These are phyloP conservation scores for Nissolia schottii DNA, from an alignment of 306 rosid species.

Conservation along the genomic window DNA sequence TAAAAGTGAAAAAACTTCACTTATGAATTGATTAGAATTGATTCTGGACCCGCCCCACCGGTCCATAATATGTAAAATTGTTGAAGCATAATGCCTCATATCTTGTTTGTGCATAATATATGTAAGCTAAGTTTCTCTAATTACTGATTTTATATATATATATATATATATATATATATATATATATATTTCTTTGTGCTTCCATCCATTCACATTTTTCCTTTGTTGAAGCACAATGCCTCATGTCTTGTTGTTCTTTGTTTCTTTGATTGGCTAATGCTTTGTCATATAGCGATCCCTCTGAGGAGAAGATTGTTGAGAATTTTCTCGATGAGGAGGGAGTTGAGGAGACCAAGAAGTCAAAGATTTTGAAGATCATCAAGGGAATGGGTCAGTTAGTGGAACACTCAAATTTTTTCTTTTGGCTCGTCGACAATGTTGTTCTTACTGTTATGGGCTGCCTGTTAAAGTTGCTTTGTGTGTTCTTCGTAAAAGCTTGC, in stretches of 20 bases:
- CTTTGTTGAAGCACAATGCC: background rate
- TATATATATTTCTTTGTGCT: background rate
- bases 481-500: background rate
- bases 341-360: slow-evolving; percentile 54
- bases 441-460: background rate
- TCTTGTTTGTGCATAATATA: background rate
- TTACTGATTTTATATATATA: background rate
- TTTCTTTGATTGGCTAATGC: background rate
- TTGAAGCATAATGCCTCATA: background rate
- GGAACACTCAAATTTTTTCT: background rate
- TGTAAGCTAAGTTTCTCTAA: background rate
- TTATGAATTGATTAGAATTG: too few species aligned
- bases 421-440: background rate
- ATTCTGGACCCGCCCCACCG: too few species aligned
- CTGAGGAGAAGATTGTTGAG: slow-evolving; percentile 62
- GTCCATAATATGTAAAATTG: too few species aligned
- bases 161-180: too few species aligned
- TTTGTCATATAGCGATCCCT: slow-evolving; percentile 56
- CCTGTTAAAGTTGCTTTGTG: background rate
- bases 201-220: background rate
- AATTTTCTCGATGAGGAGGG: slow-evolving; percentile 70
- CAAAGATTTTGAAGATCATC: slow-evolving; percentile 50
- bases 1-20: too few species aligned
- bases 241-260: background rate
- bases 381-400: slow-evolving; percentile 72